Base-by-base conservation (phyloP, 2,329 filamentous ascomycete genomes). In the Neoarthrinium moseri region DNA sequence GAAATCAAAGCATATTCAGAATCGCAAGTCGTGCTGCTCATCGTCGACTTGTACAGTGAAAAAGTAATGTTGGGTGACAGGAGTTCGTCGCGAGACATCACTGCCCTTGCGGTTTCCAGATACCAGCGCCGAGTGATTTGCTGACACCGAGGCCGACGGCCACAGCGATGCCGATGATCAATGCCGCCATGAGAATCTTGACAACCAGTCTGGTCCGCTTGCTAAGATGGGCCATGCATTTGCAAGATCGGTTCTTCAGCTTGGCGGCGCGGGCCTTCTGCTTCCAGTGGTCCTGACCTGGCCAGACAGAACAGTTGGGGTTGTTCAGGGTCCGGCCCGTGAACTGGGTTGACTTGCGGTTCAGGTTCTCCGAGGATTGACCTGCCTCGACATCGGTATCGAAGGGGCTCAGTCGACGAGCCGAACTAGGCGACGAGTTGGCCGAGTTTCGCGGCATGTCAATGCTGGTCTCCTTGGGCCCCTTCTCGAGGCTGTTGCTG, bases 111-210 rank as follows among this genome's bases (percentile, higher is more conserved):
- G 58, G 71, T 63, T 68, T 64, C 80, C 80, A 84, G 52, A 83
- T 78, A 13, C 72, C 71, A n/a, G 80, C 80, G 11, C 76, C 74
- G 2, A 83, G 67, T 3, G 78, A 73, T 62, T 80, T 83, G 70
- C 78, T 83, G 53, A 84, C 70, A 39, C 81, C 81, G 36, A 84
- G 70, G 18, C 81, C 81, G 18, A 84, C 58, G 34, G 70, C 77
- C 8, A 83, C 71, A 12, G 75, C 78, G 41, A 76, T 60, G 40
- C 77, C 77, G 5, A 83, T 58, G 17, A 82, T 67, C 21, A 82
- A 59, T 4, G 80, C 51, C 3, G 69, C 69, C 38, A 82, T 73
- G 34, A 74, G 53, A n/a, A 84, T 62, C 65, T 82, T 82, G 53
- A 67, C 67, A 27, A 75, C 66, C 50, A 83, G 72, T 29, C 73